A percentile compares a stretch with the other conserved stretches of the same genome.
phyloP scores from a whole-genome alignment of 1,139 yeast genomes.

The Suhomyces taliae region DNA sequence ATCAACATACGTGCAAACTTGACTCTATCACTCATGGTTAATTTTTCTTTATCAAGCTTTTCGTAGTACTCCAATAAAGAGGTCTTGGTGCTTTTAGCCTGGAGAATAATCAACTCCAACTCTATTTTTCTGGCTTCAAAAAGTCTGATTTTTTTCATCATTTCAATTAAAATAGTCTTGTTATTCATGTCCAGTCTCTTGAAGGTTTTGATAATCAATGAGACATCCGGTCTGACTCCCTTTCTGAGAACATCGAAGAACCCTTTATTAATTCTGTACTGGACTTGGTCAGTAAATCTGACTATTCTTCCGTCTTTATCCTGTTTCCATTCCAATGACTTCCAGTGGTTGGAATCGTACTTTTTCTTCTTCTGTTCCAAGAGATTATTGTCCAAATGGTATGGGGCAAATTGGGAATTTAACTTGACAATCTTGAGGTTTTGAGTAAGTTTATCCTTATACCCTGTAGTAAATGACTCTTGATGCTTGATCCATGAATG shows the following conservation, averaged over 20 bases:
- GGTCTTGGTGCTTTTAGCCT: slow-evolving; percentile 16
- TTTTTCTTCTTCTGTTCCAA: slow-evolving; percentile 17
- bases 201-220: slow-evolving; percentile 33
- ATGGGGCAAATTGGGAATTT: slow-evolving; percentile 35
- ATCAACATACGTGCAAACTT: slow-evolving; percentile 32
- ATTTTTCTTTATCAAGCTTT: slow-evolving; percentile 7
- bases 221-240: slow-evolving; percentile 40
- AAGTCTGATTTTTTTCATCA: slow-evolving; percentile 23
- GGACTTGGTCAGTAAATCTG: slow-evolving; percentile 26
- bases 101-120: slow-evolving; percentile 23
- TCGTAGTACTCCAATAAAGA: slow-evolving; percentile 6
- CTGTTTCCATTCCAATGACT: slow-evolving; percentile 17
- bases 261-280: slow-evolving; percentile 36
- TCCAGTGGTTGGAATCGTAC: slow-evolving; percentile 25
- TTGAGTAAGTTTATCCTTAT: slow-evolving; percentile 11
- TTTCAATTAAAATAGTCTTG: slow-evolving; percentile 22
- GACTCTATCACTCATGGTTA: slow-evolving; percentile 29
- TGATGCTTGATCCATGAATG: slow-evolving; percentile 24
- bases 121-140: slow-evolving; percentile 16
- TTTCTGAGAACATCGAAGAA: slow-evolving; percentile 32
- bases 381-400: slow-evolving; percentile 19
- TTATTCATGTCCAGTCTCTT: slow-evolving; percentile 23
- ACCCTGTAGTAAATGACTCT: slow-evolving; percentile 4
- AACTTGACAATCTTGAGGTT: slow-evolving; percentile 23
- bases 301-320: slow-evolving; percentile 16